These are phyloP conservation scores for Lolium rigidum DNA, from an alignment of 176 grass and related monocot species.

Conservation along the genomic window DNA sequence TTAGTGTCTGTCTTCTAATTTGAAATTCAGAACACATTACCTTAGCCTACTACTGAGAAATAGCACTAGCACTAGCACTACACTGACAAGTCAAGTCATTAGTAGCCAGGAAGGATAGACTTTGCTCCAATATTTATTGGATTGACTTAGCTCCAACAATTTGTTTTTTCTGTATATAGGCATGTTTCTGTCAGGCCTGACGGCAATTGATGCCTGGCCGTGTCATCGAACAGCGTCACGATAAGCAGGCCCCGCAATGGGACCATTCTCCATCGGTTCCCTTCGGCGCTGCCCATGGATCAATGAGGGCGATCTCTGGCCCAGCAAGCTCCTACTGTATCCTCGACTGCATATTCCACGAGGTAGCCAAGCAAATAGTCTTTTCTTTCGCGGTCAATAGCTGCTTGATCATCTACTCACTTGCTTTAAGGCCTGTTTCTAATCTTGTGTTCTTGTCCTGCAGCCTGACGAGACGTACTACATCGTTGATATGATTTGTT, in stretches of 20 bases:
- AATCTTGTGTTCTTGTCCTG: constrained; percentile 27
- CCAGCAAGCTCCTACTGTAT: constrained; percentile 80
- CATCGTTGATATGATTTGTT: constrained; percentile 89
- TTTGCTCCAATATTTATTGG: too few relatives aligned
- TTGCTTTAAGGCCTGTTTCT: not conserved
- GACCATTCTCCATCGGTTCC: constrained; percentile 81
- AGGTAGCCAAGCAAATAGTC: constrained; percentile 41
- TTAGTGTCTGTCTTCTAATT: too few relatives aligned
- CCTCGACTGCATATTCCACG: constrained; percentile 91
- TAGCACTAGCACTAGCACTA: too few relatives aligned
- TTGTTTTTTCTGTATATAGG: constrained; percentile 42
- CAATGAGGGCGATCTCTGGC: constrained; percentile 66
- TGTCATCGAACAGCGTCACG: constrained; percentile 73
- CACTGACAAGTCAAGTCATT: not conserved
- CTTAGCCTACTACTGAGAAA: too few relatives aligned
- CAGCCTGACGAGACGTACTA: constrained; percentile 86
- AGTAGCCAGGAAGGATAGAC: not conserved
- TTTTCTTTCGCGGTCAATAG: not conserved
- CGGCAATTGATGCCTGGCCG: constrained; percentile 78
- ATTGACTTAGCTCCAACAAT: not conserved
- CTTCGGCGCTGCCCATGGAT: constrained; percentile 76
- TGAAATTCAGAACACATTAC: too few relatives aligned
- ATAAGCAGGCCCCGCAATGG: constrained; percentile 82
- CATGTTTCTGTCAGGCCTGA: constrained; percentile 79
- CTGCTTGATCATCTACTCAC: constrained; percentile 14